A percentile compares a stretch with the other conserved stretches of the same genome.
Evolutionary conservation across 176 grass and related monocot species (phyloP).

Genomic region (Aegilops speltoides): DNA sequence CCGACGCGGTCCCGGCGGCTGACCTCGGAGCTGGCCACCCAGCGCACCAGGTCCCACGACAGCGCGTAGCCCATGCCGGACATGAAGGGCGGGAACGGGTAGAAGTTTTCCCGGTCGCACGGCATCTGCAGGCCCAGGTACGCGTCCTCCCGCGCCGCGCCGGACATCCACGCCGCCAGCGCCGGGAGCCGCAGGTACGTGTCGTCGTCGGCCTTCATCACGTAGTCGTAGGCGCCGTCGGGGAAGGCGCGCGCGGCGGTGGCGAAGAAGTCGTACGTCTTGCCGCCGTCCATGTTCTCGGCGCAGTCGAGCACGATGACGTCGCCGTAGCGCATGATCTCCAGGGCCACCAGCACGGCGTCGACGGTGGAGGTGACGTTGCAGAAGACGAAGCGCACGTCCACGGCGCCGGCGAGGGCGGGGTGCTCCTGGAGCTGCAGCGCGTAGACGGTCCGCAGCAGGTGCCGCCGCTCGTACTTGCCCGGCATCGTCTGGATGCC

Average conservation of each 20-base stretch:
- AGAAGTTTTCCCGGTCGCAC: conserved; percentile 65
- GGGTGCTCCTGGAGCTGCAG: conserved; percentile 48
- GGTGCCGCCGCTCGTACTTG: conserved; percentile 59
- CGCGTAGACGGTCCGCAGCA: conserved; percentile 59
- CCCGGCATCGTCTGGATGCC: conserved; percentile 58
- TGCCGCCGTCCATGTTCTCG: conserved; percentile 84
- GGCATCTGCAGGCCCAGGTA: conserved; percentile 73
- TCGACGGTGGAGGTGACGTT: conserved; percentile 65
- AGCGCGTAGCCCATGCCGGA: conserved; percentile 81
- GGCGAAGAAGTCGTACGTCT: conserved; percentile 74
- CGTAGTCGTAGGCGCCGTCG: conserved; percentile 52
- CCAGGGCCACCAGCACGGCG: conserved; percentile 51
- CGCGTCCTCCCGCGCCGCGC: conserved; percentile 46
- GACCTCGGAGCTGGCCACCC: conserved; percentile 56
- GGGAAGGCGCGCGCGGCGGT: conserved; percentile 32
- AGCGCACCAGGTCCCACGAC: conserved; percentile 77
- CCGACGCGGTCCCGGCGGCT: conserved; percentile 39
- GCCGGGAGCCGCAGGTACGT: conserved; percentile 56
- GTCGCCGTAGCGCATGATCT: conserved; percentile 53
- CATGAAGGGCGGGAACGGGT: conserved; percentile 82
- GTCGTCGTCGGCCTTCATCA: conserved; percentile 91
- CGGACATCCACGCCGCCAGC: conserved; percentile 38
- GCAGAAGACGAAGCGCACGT: conserved; percentile 79
- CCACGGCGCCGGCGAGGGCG: conserved; percentile 20
- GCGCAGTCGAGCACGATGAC: conserved; percentile 65